Base-by-base conservation (phyloP, 73 alveolate species). In the Paramecium caudatum region DNA sequence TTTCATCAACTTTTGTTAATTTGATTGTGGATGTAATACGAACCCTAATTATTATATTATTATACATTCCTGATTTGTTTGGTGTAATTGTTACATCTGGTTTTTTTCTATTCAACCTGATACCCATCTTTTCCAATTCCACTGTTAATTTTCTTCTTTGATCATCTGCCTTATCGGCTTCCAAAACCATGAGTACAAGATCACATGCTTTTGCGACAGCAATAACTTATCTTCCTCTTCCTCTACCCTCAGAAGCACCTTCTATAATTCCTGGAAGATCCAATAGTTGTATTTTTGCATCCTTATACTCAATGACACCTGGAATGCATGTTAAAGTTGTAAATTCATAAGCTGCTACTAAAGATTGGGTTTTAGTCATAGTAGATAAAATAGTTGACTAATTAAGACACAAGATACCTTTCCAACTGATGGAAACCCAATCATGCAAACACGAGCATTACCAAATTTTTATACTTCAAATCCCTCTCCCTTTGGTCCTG, bases 261-360 rank as follows among this genome's bases (percentile, higher is more conserved):
- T 98, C 99, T 47, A 98, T 98, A 61, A 98, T 98, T 49, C 99
- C 99, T 16, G 99, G 99, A 37, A 99, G 97, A 96, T 99, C 99
- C 82, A 99, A 90, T 46, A 99, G 95, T 95, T 99, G 98, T 30
- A 99, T 96, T 91, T 97, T 98, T 47, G 99, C 97, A 83, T 96
- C 99, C 48, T 98, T 99, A 93, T 97, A 97, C 85, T 95, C 90
- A 82, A 99, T 91, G 19, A 98, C 99, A 15, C 99, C 99, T 32
- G 99, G 99, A 82, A 99, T 99, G 93, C 99, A 99, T 16, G 99
- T 97, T 39, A 99, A 87, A 9, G 99, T 99, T 6, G 99, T 99
- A 94, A 99, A 99, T 93, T 99, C 99, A 82, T 99, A 97, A 46
- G 99, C 99, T 25, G 99, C 99, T 6, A 98, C 99, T 87, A 93